phyloP scores from a whole-genome alignment of 2,329 filamentous ascomycete genomes.

The Trichoderma sp. region DNA sequence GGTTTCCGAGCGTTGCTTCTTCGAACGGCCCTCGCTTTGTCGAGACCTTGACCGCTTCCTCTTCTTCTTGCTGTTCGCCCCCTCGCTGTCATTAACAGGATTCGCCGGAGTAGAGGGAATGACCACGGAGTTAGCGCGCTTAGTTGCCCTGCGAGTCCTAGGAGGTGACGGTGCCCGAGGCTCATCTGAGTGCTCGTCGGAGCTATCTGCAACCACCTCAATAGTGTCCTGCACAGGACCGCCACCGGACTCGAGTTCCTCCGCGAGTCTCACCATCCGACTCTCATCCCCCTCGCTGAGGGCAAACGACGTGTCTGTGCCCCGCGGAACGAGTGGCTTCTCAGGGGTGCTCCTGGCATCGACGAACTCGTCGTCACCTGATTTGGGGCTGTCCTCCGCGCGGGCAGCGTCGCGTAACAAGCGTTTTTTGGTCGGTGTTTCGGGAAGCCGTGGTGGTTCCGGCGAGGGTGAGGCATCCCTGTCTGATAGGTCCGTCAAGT shows the following conservation, averaged over 20 bases:
- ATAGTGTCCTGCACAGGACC: conserved; percentile 30
- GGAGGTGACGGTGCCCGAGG: conserved; percentile 30
- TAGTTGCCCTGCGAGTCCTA: conserved; percentile 23
- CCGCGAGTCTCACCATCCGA: conserved; percentile 52
- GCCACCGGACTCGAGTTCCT: conserved; percentile 51
- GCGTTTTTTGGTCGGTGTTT: conserved; percentile 31
- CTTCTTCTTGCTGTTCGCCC: conserved; percentile 35
- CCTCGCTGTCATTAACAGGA: conserved; percentile 10
- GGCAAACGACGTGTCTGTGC: conserved; percentile 43
- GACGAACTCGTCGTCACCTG: conserved; percentile 51
- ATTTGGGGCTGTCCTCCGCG: conserved; percentile 45
- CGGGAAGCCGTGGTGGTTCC: conserved; percentile 20
- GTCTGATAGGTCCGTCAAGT: conserved; percentile 26
- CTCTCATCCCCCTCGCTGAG: conserved; percentile 51
- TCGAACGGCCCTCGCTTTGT: conserved; percentile 35
- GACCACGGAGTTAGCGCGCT: conserved; percentile 29
- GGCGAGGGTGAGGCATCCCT: not conserved
- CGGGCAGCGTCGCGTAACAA: conserved; percentile 22
- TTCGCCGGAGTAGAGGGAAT: conserved; percentile 36
- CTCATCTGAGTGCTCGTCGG: conserved; percentile 33
- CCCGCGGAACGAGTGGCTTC: conserved; percentile 29
- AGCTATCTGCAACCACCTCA: conserved; percentile 16
- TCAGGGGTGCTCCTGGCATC: conserved; percentile 53
- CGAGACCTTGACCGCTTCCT: conserved; percentile 35
- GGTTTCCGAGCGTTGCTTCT: conserved; percentile 37